Base-by-base conservation (phyloP, 192 early-diverging fungal species). In the Spizellomyces sp. region DNA sequence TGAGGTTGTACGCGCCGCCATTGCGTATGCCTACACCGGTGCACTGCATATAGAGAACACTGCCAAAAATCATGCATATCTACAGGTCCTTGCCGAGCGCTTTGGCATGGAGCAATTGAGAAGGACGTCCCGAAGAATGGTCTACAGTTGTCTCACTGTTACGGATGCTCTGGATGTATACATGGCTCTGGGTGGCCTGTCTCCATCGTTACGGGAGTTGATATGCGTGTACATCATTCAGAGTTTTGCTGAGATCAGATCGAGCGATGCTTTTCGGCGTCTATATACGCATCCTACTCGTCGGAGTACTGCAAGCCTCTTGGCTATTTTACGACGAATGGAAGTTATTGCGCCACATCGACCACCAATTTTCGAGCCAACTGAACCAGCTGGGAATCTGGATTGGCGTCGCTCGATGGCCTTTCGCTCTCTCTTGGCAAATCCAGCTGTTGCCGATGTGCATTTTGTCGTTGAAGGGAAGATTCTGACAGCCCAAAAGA, bases 381-480 rank as follows among this genome's bases (percentile, higher is more conserved):
- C 67, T 6, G 7, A 21, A 45, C 10, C 27, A n/a, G 22, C 67
- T 59, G 58, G 45, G 12, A 14, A 58, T 27, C n/a, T 75, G 7
- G 60, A 43, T 19, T 64, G 58, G 17, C 21, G 27, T 0, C 62
- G 69, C 12, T 67, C 48, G 8, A 52, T 17, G 8, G 75, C 75
- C 5, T 72, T 77, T 48, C n/a, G 70, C 8, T 46, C 64, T 12
- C 64, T 77, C 8, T 44, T 77, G 4, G 57, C 17, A 4, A 77
- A 63, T 8, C 58, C 75, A 0, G 55, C 75, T 17, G 75, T 72
- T 15, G 43, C 75, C 0, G 75, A 77, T 45, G 75, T 77, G 7
- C 69, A 73, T 17, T 77, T 77, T 52, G 19, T 59, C 10, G 64
- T 77, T 9, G 75, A 77, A 21, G 75, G 75, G 41, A 36, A 52